Evolutionary conservation across 2,329 filamentous ascomycete genomes (phyloP), one percentile per base, ranked within the genome.

Genomic region (Aspergillus neotritici): DNA sequence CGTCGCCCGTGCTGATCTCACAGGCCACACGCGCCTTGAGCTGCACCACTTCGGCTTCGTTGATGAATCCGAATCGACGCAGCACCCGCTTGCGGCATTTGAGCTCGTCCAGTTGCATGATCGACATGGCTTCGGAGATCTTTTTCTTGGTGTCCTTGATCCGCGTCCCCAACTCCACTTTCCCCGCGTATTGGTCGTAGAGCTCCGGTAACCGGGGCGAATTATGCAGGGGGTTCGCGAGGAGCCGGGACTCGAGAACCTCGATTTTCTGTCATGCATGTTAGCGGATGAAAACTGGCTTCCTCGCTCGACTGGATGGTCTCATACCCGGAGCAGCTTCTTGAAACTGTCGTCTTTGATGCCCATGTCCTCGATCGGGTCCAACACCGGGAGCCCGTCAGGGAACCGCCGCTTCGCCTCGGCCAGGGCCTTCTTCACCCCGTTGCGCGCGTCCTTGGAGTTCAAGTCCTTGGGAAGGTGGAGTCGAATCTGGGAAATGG

Each of bases 11-110:
- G 50, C 88, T 95, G 52, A 98, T 97, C 70, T 98, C 91, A 68
- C 93, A 98, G 2, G 93, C 93, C 3, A 97, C 94, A 43, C 94
- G 87, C 9, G 91, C 93, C 71, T 98, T 98, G 60, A 97, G 79
- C 71, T 97, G 86, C 7, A 98, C 90, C 1, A 98, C 90, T 64
- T 97, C 93, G 40, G 82, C 79, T 47, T 97, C 93, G 63, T 95
- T 94, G 68, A 96, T 94, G 69, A 98, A 98, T 4, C 87, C 88
- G 9, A 98, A 79, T 41, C 93, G 87, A 36, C 94, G 87, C 25
- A 98, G 78, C 4, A 98, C 93, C 54, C 93, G 85, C 73, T 96
- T 98, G 49, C 93, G 84, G 51, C 87, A 89, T 73, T 97, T 97
- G 48, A 98, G 78, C 68, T 98, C 93, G 57, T 98, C 93, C 50